A percentile compares a stretch with the other conserved stretches of the same genome.
These are phyloP conservation scores for Mycena belliarum DNA, from an alignment of 768 basidiomycete genomes.

Conservation along the genomic window DNA sequence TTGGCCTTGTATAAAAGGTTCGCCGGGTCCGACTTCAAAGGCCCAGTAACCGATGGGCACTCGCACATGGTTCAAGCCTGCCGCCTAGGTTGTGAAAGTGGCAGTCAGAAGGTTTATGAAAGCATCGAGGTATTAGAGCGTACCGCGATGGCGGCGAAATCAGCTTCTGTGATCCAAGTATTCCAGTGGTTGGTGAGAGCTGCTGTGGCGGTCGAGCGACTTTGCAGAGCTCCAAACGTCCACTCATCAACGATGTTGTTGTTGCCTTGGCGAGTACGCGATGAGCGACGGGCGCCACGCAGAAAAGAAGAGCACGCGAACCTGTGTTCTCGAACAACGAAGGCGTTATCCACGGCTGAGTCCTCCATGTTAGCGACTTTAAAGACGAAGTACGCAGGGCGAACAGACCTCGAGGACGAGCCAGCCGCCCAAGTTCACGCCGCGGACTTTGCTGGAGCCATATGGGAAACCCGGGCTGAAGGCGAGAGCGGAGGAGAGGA, in stretches of 20 bases:
- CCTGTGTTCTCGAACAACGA: conserved; percentile 72
- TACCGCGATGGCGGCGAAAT: conserved; percentile 71
- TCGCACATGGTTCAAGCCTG: conserved; percentile 81
- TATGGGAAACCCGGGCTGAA: conserved; percentile 68
- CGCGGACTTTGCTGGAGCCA: conserved; percentile 71
- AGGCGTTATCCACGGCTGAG: conserved; percentile 77
- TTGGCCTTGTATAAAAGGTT: conserved; percentile 81
- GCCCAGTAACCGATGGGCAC: conserved; percentile 92
- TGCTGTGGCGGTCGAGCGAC: conserved; percentile 46
- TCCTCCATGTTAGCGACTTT: conserved; percentile 9
- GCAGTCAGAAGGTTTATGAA: conserved; percentile 23
- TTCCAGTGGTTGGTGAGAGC: conserved; percentile 71
- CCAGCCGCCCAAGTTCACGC: conserved; percentile 78
- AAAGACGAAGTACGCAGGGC: neutral
- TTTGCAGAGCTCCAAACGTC: conserved; percentile 71
- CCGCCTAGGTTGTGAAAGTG: conserved; percentile 74
- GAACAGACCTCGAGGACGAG: conserved; percentile 45
- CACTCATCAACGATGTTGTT: conserved; percentile 70
- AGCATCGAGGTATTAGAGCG: too few species aligned
- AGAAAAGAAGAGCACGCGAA: neutral
- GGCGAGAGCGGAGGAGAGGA: conserved; percentile 33
- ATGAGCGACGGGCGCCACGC: neutral
- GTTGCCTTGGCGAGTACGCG: conserved; percentile 31
- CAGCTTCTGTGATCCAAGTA: conserved; percentile 81
- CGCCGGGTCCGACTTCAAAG: conserved; percentile 74